Evolutionary conservation across 2,329 filamentous ascomycete species (phyloP), one percentile per base, ranked within the genome.

Genomic region (Cordyceps farinosa): DNA sequence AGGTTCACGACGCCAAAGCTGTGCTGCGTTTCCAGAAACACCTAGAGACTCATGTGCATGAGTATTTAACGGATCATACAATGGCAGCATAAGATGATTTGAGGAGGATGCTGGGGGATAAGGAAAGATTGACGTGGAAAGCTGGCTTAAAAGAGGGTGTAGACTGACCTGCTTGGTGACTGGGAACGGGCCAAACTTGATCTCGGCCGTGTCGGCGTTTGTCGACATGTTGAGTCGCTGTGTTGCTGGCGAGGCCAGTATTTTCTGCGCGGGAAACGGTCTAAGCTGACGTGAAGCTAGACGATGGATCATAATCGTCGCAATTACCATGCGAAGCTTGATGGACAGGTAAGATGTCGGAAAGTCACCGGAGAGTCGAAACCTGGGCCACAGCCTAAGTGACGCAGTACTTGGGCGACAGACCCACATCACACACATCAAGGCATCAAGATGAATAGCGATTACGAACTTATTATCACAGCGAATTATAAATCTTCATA

Each of bases 1-100:
- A 98, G 86, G 78, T 99, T 99, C 64, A 98, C 93, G 66, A 98
- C 83, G 61, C 91, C 92, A 79, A 92, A 97, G 69, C 89, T 91
- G 70, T 90, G 83, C 0, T 85, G 82, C 1, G 93, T 96, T 67
- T 82, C 82, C 76, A 96, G 86, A 80, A 98, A 98, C 79, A 97
- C 91, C 90, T 97, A 69, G 36, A 48, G 27, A 34, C 3, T 3
- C 4, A 10, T 13, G 15, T 13, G 30, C 40, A 22, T 64, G 22
- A 22, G 22, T 22, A 22, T 22, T 22, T 22, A 22, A 22, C 22
- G 22, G 22, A 22, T 22, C 22, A 22, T 22, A 22, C 22, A 22
- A 22, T 22, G 22, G 22, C n/a, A 59, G 64, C 13, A 50, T 36
- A 17, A 32, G 10, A 34, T 32, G 13, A 11, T 3, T 29, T 11